Evolutionary conservation across 139 green algal species (phyloP), one percentile per base, ranked within the genome.

Genomic region (Deuterostichococcus epilithicus): DNA sequence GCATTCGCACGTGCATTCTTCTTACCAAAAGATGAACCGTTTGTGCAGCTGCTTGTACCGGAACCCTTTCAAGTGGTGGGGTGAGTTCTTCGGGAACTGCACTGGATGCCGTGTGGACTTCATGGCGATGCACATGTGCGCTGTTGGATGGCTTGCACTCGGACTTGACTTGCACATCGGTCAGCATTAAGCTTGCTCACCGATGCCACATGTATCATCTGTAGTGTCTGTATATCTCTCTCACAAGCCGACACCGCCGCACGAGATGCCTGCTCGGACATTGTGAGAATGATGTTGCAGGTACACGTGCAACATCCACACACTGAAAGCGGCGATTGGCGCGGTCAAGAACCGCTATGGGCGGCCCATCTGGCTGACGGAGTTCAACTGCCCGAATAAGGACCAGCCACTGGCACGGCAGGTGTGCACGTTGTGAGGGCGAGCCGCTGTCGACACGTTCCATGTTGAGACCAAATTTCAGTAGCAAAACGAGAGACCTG

Each of bases 71-170:
- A 13, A 4, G 0, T 79, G 71, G 75, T 73, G 68, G 75, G 65
- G 74, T 32, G 42, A 37, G 30, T 79, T 79, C 75, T 79, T 79
- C 52, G 32, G 42, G 0, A 23, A 6, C 45, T 63, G 52, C 52
- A 63, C 18, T 20, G 75, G 75, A 22, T 79, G 75, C 66, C 75
- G 75, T 6, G 65, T 79, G 3, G 75, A 79, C 42, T 79, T 79
- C 44, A 28, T 79, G 32, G 44, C 75, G 1, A 68, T 68, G 15
- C 75, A 79, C 75, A 37, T 39, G 30, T 79, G 72, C 34, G 44
- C 75, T 0, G 67, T 28, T 63, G 52, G 3, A 25, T 63, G 5
- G 52, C 13, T 30, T 28, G n/a, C n/a, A n/a, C n/a, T n/a, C n/a
- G n/a, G n/a, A n/a, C n/a, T n/a, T n/a, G n/a, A n/a, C n/a, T n/a